A percentile compares a stretch with the other conserved stretches of the same genome.
Conservation (phyloP, 2,329 filamentous ascomycete genomes). For the Paraphoma sp. region DNA sequence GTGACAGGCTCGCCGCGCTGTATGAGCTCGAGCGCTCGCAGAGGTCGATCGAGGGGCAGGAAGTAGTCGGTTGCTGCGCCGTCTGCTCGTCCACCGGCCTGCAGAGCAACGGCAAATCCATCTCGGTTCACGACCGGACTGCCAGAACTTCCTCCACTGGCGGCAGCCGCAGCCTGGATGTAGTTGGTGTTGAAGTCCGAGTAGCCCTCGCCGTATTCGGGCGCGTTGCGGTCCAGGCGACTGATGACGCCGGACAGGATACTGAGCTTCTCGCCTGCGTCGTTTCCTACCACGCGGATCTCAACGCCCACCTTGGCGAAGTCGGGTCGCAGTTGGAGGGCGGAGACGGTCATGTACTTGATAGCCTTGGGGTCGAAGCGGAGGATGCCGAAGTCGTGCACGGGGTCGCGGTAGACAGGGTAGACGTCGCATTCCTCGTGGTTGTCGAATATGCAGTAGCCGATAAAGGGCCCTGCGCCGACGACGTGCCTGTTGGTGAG, state of each 20-base stretch:
- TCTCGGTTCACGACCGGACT: constrained; percentile 97
- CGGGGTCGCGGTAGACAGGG: constrained; percentile 95
- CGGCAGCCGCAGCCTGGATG: constrained; percentile 96
- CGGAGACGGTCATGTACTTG: constrained; percentile 92
- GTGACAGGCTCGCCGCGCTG: constrained; percentile 76
- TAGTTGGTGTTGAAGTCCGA: constrained; percentile 97
- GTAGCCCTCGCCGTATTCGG: constrained; percentile 94
- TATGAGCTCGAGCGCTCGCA: constrained; percentile 86
- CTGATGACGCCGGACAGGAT: constrained; percentile 98
- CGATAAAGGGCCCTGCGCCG: constrained; percentile 94
- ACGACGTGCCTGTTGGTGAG: constrained; percentile 78
- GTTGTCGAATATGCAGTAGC: constrained; percentile 98
- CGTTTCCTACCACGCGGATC: constrained; percentile 96
- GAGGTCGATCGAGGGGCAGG: constrained; percentile 86
- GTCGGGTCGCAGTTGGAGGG: constrained; percentile 82
- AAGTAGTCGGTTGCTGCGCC: constrained; percentile 98
- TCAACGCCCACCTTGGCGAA: constrained; percentile 88
- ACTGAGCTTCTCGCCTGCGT: constrained; percentile 97
- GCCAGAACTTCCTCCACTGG: constrained; percentile 96
- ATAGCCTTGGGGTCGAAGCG: constrained; percentile 95
- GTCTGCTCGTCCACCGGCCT: constrained; percentile 92
- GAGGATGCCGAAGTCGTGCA: constrained; percentile 97
- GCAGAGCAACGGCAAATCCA: constrained; percentile 87
- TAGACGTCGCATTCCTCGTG: constrained; percentile 96
- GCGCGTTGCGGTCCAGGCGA: constrained; percentile 92